phyloP scores from a whole-genome alignment of 2,329 filamentous ascomycete genomes.

The Corinectria fuckeliana region DNA sequence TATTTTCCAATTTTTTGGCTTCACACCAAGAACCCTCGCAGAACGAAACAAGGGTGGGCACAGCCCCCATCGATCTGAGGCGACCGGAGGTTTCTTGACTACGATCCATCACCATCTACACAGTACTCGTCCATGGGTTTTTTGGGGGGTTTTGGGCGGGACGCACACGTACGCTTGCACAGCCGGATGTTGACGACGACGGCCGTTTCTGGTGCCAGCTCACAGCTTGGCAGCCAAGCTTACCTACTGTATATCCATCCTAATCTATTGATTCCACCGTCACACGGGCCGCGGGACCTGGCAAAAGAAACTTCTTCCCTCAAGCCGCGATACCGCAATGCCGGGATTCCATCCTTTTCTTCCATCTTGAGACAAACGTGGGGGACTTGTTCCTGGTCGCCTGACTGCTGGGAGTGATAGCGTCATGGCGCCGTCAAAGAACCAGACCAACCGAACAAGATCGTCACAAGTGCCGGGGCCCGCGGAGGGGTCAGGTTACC shows the following conservation, averaged over 20 bases:
- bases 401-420: conserved; percentile 11
- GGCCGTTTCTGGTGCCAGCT: conserved; percentile 10
- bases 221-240: not conserved
- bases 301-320: not conserved
- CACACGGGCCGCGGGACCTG: not conserved
- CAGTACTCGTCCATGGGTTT: not conserved
- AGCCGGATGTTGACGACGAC: conserved; percentile 19
- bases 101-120: not conserved
- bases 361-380: not conserved
- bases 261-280: not conserved
- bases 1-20: too few relatives aligned
- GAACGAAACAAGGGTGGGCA: not conserved
- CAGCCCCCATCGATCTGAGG: conserved; percentile 11
- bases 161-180: conserved; percentile 5
- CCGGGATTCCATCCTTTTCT: not conserved
- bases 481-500: not conserved
- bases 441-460: not conserved
- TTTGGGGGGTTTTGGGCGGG: not conserved
- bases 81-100: not conserved
- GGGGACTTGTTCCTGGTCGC: conserved; percentile 5
- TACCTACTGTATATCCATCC: not conserved
- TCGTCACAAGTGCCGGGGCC: not conserved
- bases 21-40: not conserved
- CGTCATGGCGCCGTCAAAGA: conserved; percentile 9
- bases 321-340: not conserved